Base-by-base conservation (phyloP, 257 asterid genomes). In the Penstemon barbatus region DNA sequence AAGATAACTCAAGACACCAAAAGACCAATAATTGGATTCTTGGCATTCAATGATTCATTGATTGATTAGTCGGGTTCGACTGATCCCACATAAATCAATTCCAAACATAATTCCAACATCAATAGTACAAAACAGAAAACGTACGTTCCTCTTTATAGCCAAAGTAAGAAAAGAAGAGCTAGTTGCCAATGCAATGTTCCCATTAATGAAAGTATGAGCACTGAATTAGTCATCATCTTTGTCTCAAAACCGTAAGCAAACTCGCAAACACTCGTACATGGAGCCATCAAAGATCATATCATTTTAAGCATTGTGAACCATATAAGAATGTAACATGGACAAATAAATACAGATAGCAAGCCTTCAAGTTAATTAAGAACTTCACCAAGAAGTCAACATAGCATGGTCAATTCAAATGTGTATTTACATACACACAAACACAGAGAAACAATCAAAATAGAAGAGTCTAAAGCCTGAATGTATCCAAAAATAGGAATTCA, bases 271-370 rank as follows among this genome's bases (percentile, higher is more conserved):
- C 46, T 15, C 39, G 8, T 25, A 58, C 39, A 25, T 25, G 33
- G 33, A 25, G 19, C 45, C 59, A 50, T 49, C n/a, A 65, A 65
- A 51, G 61, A 48, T 48, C 50, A 45, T 25, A 64, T 13, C 12
- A 25, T 48, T n/a, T 13, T 6, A 10, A 54, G 6, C 13, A 25
- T 57, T 19, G 6, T 10, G 10, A 57, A 25, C 10, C 43, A 25
- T 25, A 25, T 25, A 25, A 25, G 33, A 25, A 25, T 25, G 33
- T 25, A 25, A 25, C 2, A 25, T 25, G 33, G 33, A 25, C 33
- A 25, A 25, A 25, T 25, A 25, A 25, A 25, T 25, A 25, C 33
- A 25, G 33, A 25, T 25, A 25, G 33, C 33, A 25, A 25, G 33
- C 33, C 33, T 25, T 25, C 33, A 25, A 25, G 33, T 25, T 25